phyloP scores from a whole-genome alignment of 495 filamentous ascomycete genomes.

The Aspergillus taichungensis region DNA sequence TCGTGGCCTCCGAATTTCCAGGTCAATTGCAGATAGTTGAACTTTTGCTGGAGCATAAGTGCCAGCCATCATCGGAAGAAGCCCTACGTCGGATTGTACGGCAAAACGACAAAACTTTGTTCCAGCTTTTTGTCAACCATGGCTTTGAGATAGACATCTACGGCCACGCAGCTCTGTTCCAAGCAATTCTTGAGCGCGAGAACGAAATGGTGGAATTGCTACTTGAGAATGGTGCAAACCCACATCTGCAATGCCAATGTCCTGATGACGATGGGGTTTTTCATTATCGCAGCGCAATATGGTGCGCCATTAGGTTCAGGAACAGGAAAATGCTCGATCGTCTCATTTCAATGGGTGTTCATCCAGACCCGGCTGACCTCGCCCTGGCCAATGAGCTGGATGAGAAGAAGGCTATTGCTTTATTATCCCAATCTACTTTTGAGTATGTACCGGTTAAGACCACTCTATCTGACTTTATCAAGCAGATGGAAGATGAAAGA shows the following conservation, averaged over 20 bases:
- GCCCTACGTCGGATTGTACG: background rate
- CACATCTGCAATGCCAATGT: background rate
- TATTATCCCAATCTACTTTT: no score
- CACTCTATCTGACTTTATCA: no score
- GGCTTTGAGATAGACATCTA: background rate
- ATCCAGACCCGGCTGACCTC: no score
- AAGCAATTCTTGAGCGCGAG: background rate
- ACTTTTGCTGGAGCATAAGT: background rate
- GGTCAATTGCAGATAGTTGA: background rate
- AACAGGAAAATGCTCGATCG: no score
- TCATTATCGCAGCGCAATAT: background rate
- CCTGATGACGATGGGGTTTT: background rate
- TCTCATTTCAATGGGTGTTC: no score
- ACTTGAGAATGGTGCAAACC: background rate
- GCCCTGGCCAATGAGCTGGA: no score
- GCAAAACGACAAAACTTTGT: background rate
- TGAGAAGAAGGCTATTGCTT: no score
- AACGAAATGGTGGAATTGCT: constrained; percentile 2
- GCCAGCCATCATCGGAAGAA: background rate
- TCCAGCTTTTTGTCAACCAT: background rate
- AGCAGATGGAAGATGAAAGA: no score
- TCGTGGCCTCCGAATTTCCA: no score
- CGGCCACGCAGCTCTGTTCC: background rate
- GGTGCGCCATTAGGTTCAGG: constrained; percentile 11
- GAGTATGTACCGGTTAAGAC: no score